Evolutionary conservation across 2,329 filamentous ascomycete genomes (phyloP).

Genomic region (Xylariaceae sp.): DNA sequence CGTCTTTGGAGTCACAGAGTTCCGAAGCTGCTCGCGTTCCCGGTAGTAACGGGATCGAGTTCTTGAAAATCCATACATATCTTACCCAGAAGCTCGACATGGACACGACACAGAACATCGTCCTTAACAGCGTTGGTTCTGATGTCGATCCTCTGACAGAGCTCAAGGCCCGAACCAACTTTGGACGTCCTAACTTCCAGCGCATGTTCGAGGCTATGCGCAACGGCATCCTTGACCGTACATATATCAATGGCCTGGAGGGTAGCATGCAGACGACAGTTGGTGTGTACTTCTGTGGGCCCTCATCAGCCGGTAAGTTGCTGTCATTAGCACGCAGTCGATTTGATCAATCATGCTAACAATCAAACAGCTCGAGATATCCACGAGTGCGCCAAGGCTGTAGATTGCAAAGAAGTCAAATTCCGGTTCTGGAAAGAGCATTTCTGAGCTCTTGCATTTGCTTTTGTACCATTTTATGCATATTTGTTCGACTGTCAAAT

Average conservation of each 20-base stretch:
- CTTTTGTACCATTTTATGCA: conserved; percentile 14
- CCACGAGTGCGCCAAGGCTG: conserved; percentile 70
- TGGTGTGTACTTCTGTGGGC: conserved; percentile 97
- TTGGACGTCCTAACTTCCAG: conserved; percentile 85
- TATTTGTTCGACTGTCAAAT: conserved; percentile 1
- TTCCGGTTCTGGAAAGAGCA: conserved; percentile 99
- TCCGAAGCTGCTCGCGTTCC: conserved; percentile 63
- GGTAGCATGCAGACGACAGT: conserved; percentile 75
- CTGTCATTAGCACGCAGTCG: not conserved
- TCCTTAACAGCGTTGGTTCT: conserved; percentile 88
- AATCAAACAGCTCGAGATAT: conserved; percentile 74
- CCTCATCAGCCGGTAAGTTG: conserved; percentile 61
- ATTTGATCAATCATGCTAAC: conserved; percentile 31
- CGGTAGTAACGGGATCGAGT: conserved; percentile 69
- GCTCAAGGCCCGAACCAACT: conserved; percentile 85
- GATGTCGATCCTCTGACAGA: conserved; percentile 89
- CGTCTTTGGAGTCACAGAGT: conserved; percentile 84
- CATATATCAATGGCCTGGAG: conserved; percentile 80
- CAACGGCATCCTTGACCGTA: conserved; percentile 78
- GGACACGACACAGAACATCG: conserved; percentile 93
- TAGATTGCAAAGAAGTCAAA: conserved; percentile 72
- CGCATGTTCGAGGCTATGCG: conserved; percentile 80
- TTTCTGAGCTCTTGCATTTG: conserved; percentile 42
- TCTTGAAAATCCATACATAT: conserved; percentile 96
- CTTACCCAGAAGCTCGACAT: conserved; percentile 89